Evolutionary conservation across 169 alveolate genomes (phyloP).

Genomic region (Babesia bovis): DNA sequence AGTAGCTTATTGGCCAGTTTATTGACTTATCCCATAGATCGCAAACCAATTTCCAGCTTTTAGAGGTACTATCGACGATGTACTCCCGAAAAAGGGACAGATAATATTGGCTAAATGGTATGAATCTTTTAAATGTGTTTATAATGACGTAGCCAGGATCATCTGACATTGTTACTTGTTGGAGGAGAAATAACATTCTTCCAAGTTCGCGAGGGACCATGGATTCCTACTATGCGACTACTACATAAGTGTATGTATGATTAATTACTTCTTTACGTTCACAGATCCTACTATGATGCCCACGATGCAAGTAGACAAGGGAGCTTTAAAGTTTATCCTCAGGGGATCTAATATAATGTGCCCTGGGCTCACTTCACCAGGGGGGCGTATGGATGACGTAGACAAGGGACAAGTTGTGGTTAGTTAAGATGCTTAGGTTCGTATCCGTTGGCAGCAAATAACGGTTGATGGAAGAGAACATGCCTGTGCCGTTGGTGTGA

Average conservation of each 20-base stretch:
- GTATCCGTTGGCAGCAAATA: conserved; percentile 73
- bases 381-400: conserved; percentile 92
- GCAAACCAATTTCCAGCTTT: conserved; percentile 48
- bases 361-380: conserved; percentile 96
- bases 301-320: conserved; percentile 94
- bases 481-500: conserved; percentile 95
- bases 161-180: conserved; percentile 75
- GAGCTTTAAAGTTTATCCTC: conserved; percentile 92
- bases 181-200: conserved; percentile 83
- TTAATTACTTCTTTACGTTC: neutral
- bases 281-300: conserved; percentile 94
- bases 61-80: conserved; percentile 79
- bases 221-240: conserved; percentile 92
- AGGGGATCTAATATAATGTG: conserved; percentile 96
- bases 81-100: conserved; percentile 87
- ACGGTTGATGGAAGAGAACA: conserved; percentile 90
- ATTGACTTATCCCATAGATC: conserved; percentile 12
- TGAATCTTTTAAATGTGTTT: neutral
- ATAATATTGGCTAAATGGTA: conserved; percentile 83
- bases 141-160: conserved; percentile 74
- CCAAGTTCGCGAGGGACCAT: conserved; percentile 90
- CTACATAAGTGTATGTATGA: conserved; percentile 86
- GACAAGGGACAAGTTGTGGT: conserved; percentile 83
- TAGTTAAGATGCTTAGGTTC: neutral
- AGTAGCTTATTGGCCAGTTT: neutral